These are phyloP conservation scores for Xylaria intraflava DNA, from an alignment of 495 filamentous ascomycete genomes.

Conservation along the genomic window DNA sequence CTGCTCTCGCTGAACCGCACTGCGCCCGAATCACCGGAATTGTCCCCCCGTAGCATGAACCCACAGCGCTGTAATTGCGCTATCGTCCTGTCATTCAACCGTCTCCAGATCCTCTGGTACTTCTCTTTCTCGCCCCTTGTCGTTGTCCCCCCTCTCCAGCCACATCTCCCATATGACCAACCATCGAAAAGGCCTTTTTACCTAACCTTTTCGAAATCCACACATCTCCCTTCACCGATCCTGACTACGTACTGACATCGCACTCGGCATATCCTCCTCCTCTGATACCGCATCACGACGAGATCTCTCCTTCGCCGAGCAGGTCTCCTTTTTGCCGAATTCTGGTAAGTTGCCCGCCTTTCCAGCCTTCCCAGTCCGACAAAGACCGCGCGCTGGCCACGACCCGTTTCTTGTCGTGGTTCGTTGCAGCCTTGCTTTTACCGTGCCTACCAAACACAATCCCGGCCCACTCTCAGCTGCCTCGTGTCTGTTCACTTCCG, in stretches of 20 bases:
- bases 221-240: conserved; percentile 29
- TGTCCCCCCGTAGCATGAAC: no score
- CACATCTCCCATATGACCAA: conserved; percentile 9
- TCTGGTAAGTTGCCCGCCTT: conserved; percentile 22
- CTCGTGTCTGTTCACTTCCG: conserved; percentile 19
- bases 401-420: background rate
- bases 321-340: conserved; percentile 31
- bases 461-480: conserved; percentile 3
- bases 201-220: conserved; percentile 29
- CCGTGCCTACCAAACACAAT: background rate
- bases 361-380: background rate
- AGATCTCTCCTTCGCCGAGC: conserved; percentile 34
- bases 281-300: conserved; percentile 30
- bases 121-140: conserved; percentile 9
- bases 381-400: conserved; percentile 1
- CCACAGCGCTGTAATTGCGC: no score
- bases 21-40: no score
- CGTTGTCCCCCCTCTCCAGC: conserved; percentile 16
- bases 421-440: conserved; percentile 14
- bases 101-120: no score
- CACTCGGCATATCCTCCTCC: conserved; percentile 21
- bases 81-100: no score
- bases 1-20: no score
- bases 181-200: conserved; percentile 31
- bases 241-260: conserved; percentile 24